Evolutionary conservation across 495 filamentous ascomycete genomes (phyloP).

Genomic region (Aspergillus baeticus): DNA sequence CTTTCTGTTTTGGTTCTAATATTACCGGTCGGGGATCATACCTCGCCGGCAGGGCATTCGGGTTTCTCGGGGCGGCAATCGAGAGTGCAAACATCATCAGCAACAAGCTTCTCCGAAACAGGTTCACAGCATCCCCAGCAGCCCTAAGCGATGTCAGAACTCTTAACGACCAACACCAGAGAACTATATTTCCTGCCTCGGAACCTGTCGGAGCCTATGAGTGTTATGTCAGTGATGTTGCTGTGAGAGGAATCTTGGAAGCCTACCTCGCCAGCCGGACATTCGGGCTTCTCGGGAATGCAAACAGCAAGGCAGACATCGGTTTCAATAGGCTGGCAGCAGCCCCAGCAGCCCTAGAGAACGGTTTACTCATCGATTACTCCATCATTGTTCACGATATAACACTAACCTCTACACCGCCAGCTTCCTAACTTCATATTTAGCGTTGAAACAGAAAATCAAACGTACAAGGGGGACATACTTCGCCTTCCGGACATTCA

Average conservation of each 20-base stretch:
- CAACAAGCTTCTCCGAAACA: neutral
- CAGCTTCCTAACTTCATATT: neutral
- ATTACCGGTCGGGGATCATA: neutral
- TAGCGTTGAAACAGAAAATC: neutral
- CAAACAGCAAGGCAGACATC: slow-evolving; percentile 2
- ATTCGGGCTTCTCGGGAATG: neutral
- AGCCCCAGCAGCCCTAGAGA: slow-evolving; percentile 11
- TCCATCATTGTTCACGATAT: too few relatives aligned
- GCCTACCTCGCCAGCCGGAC: slow-evolving; percentile 2
- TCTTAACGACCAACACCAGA: neutral
- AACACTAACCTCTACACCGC: neutral
- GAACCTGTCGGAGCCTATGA: too few relatives aligned
- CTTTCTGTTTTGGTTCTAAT: neutral
- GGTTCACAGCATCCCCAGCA: slow-evolving; percentile 5
- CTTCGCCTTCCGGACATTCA: neutral
- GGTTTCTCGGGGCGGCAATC: neutral
- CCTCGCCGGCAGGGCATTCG: slow-evolving; percentile 6
- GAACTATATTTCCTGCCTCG: too few relatives aligned
- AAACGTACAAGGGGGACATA: neutral
- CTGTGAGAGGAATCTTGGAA: neutral
- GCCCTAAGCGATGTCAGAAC: neutral
- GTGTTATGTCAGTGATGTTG: neutral
- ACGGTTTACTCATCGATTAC: too few relatives aligned
- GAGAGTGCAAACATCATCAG: neutral
- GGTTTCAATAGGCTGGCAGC: neutral